phyloP scores from a whole-genome alignment of 306 rosid species.

The Mucuna pruriens region DNA sequence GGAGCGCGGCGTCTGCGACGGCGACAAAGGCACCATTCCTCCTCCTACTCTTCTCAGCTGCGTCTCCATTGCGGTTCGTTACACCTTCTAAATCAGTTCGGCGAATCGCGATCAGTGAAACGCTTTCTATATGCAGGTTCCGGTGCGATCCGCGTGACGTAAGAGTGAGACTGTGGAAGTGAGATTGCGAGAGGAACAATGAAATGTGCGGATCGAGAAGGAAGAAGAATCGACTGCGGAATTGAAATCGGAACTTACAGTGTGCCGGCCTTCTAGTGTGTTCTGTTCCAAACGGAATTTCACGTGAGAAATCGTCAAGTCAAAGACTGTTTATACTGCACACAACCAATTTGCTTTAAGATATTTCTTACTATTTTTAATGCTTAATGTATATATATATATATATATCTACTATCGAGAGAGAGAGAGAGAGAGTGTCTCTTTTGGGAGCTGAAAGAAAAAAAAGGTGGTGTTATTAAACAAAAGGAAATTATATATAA shows the following conservation, averaged over 20 bases:
- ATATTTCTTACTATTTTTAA: slow-evolving; percentile 30
- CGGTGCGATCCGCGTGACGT: slow-evolving; percentile 17
- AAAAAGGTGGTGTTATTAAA: background rate
- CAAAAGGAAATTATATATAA: background rate
- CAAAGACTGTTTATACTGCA: slow-evolving; percentile 34
- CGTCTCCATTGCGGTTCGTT: slow-evolving; percentile 59
- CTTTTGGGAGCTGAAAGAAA: slow-evolving; percentile 35
- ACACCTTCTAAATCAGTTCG: slow-evolving; percentile 32
- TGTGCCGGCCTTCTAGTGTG: slow-evolving; percentile 49
- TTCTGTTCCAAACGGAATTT: slow-evolving; percentile 37
- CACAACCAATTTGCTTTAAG: slow-evolving; percentile 22
- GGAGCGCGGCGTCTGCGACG: slow-evolving; percentile 94
- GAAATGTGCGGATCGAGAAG: slow-evolving; percentile 54
- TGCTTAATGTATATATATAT: background rate
- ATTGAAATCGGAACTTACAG: slow-evolving; percentile 49
- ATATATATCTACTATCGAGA: slow-evolving; percentile 19
- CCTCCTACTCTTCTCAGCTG: slow-evolving; percentile 84
- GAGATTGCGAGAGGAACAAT: slow-evolving; percentile 14
- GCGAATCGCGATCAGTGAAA: slow-evolving; percentile 31
- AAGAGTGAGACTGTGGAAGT: background rate
- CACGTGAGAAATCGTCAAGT: slow-evolving; percentile 46
- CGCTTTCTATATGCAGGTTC: background rate
- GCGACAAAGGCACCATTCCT: slow-evolving; percentile 84
- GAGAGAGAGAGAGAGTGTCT: slow-evolving; percentile 25
- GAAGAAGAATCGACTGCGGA: slow-evolving; percentile 34